Conservation (phyloP, 306 rosid genomes). For the Prunus mira region DNA sequence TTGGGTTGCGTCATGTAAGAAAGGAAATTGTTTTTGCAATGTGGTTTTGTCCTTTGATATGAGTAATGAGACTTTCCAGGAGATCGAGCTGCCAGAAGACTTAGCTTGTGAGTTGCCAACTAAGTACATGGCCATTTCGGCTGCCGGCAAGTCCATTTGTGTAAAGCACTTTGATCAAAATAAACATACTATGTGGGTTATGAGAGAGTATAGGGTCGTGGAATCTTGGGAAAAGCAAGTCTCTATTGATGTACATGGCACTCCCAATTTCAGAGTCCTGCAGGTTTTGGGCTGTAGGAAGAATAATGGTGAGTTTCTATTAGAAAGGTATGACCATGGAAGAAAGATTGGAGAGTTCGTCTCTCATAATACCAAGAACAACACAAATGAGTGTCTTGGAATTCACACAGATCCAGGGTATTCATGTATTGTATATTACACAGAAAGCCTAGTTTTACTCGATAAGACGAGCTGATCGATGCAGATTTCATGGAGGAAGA, state of each 20-base stretch:
- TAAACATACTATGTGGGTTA: not conserved
- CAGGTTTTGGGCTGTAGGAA: not conserved
- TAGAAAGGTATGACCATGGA: not conserved
- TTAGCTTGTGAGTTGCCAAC: not conserved
- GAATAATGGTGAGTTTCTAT: slow-evolving; percentile 2
- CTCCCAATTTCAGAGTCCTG: not conserved
- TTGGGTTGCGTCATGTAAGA: not conserved
- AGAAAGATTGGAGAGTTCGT: slow-evolving; percentile 11
- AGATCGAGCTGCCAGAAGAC: slow-evolving; percentile 1
- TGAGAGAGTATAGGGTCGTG: slow-evolving; percentile 10
- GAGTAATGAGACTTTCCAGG: slow-evolving; percentile 1
- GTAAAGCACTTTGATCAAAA: not conserved
- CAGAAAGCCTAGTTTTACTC: slow-evolving; percentile 9
- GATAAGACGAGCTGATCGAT: not conserved
- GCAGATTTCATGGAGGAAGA: not conserved
- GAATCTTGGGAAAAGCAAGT: slow-evolving; percentile 19
- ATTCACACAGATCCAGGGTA: slow-evolving; percentile 4
- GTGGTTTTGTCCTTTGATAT: slow-evolving; percentile 7
- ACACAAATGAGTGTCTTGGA: not conserved
- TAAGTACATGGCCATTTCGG: not conserved
- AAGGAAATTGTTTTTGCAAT: not conserved
- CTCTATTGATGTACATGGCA: not conserved
- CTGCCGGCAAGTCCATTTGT: not conserved
- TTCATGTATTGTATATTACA: not conserved
- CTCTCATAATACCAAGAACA: not conserved